These are phyloP conservation scores for Rhamnella rubrinervis DNA, from an alignment of 331 rosid genomes.

Conservation along the genomic window DNA sequence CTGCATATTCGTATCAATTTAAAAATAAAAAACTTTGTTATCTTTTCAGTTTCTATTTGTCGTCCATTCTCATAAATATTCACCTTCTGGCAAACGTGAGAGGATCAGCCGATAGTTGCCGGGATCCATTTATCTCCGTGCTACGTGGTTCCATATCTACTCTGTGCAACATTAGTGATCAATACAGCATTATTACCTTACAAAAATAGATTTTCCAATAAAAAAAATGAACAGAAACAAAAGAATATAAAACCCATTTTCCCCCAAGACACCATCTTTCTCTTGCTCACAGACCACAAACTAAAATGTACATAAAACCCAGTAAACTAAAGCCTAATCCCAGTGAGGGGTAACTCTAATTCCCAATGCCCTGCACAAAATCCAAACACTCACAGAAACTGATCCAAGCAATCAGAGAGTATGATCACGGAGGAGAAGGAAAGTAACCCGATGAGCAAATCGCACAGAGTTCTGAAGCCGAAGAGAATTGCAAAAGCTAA, in stretches of 20 bases:
- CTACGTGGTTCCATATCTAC: conserved; percentile 4
- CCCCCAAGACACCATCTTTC: too few relatives aligned
- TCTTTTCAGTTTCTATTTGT: background rate
- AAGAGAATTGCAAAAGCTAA: too few relatives aligned
- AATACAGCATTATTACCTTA: background rate
- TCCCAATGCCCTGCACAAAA: too few relatives aligned
- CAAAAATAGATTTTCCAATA: background rate
- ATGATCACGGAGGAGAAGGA: too few relatives aligned
- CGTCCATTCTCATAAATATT: background rate
- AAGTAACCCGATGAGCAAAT: too few relatives aligned
- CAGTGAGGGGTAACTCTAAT: too few relatives aligned
- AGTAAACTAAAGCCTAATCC: background rate
- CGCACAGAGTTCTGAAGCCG: too few relatives aligned
- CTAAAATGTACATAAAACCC: background rate
- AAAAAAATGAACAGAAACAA: background rate
- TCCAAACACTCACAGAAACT: too few relatives aligned
- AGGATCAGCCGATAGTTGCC: conserved; percentile 21
- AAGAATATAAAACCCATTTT: background rate
- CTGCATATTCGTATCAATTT: background rate
- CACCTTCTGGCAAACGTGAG: conserved; percentile 67
- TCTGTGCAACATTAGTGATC: conserved; percentile 9
- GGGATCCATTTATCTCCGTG: conserved; percentile 25
- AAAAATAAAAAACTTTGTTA: background rate
- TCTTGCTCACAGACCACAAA: background rate
- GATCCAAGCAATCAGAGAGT: too few relatives aligned